Conservation (phyloP, 78 protist species). For the Dictyostelium firmibasis region DNA sequence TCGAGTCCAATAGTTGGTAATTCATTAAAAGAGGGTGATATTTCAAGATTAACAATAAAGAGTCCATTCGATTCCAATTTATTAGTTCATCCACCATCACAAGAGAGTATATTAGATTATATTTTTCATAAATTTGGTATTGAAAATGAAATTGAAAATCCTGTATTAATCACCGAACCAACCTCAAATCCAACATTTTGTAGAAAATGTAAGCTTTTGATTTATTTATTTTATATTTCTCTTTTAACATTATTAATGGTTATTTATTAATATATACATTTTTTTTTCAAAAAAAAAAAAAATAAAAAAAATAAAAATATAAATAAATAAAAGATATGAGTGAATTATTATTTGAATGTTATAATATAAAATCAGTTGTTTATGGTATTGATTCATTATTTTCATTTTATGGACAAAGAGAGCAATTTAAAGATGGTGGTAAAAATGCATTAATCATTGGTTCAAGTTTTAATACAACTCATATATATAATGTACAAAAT, state of each 20-base stretch:
- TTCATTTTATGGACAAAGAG: constrained; percentile 44
- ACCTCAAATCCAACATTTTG: constrained; percentile 74
- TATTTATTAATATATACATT: neutral
- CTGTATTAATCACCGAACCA: constrained; percentile 61
- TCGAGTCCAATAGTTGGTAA: constrained; percentile 73
- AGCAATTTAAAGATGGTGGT: constrained; percentile 33
- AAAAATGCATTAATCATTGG: constrained; percentile 58
- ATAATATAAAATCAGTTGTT: constrained; percentile 50
- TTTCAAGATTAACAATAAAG: constrained; percentile 25
- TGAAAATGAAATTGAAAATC: constrained; percentile 40
- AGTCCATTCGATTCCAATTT: constrained; percentile 78
- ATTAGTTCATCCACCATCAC: constrained; percentile 75
- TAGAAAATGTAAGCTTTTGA: constrained; percentile 58
- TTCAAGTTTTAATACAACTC: constrained; percentile 58
- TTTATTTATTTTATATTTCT: neutral
- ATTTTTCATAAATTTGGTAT: constrained; percentile 65
- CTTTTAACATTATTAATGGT: neutral
- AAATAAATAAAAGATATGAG: constrained; percentile 17
- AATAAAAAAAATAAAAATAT: neutral
- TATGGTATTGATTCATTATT: constrained; percentile 80
- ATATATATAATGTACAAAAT: constrained; percentile 51
- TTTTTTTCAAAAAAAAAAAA: neutral
- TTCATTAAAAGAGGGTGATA: constrained; percentile 59
- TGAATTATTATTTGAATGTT: constrained; percentile 80
- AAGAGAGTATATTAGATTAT: constrained; percentile 69